Conservation (phyloP, 208 protist species). For the Crithidia sp. region DNA sequence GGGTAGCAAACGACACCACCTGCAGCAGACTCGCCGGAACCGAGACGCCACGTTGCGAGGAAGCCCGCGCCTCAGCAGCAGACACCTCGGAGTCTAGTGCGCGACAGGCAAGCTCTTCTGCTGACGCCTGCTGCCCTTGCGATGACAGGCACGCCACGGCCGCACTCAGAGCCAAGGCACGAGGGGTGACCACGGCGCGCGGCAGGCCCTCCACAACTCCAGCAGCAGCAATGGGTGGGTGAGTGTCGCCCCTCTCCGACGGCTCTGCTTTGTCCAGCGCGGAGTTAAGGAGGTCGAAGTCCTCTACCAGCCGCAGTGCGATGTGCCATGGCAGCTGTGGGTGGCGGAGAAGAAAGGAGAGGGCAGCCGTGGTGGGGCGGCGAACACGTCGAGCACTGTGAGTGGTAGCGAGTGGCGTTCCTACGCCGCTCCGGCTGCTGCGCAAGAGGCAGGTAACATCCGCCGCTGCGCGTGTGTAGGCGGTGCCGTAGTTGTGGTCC, state of each 20-base stretch:
- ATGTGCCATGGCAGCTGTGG: constrained; percentile 41
- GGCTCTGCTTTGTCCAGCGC: neutral
- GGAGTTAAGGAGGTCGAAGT: constrained; percentile 14
- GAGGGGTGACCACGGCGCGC: constrained; percentile 7
- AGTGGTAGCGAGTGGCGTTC: too few relatives aligned
- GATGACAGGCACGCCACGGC: constrained; percentile 15
- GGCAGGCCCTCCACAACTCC: neutral
- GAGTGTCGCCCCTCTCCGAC: too few relatives aligned
- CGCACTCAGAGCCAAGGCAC: constrained; percentile 15
- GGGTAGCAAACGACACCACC: constrained; percentile 2
- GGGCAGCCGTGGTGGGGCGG: constrained; percentile 31
- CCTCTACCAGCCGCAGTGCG: constrained; percentile 36
- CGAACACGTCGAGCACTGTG: constrained; percentile 2
- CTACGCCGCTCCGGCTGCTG: neutral
- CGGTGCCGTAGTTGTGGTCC: constrained; percentile 39
- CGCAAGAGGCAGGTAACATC: too few relatives aligned
- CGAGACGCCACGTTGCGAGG: constrained; percentile 2
- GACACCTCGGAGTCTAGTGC: constrained; percentile 12
- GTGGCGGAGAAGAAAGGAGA: constrained; percentile 59
- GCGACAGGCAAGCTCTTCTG: constrained; percentile 14
- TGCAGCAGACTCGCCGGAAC: constrained; percentile 22
- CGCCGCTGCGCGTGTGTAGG: neutral
- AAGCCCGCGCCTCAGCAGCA: neutral
- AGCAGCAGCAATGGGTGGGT: neutral
- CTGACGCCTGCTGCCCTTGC: constrained; percentile 11